Base-by-base conservation (phyloP, 2,329 filamentous ascomycete genomes). In the Didymella lethalis region DNA sequence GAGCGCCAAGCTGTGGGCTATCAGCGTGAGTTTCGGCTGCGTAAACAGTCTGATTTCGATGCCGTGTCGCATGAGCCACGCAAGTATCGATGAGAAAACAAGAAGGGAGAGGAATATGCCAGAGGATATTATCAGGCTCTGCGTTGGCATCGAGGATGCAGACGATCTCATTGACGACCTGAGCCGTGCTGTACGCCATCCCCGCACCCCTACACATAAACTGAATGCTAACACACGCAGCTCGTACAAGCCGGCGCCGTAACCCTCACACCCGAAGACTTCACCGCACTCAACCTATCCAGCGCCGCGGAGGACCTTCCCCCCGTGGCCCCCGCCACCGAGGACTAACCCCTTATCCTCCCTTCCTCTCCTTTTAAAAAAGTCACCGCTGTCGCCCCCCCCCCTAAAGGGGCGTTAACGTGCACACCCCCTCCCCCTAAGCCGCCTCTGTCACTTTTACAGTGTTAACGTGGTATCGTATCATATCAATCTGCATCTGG, bases 41-140 rank as follows among this genome's bases (percentile, higher is more conserved):
- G 95, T 99, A 66, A 99, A 99, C 82, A 96, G 92, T 75, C 82
- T 99, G 77, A 99, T 99, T 79, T 97, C 93, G 81, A 97, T 99
- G 94, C 94, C 95, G 8, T 99, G 95, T 81, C 93, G 94, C 72
- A 99, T 99, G 96, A 98, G 94, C 79, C 95, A 99, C 79, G 95
- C 95, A 38, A 97, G 92, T 75, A 99, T 99, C 73, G 95, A 98
- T 75, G 91, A 93, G 59, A 96, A 97, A 82, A 98, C 93, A 51
- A 85, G 95, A 67, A 61, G 58, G 84, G 73, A 75, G 65, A 67
- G 72, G 64, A 89, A 94, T 65, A 90, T 99, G 88, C 95, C 95
- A 11, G 95, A 99, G 79, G 95, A 99, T 76, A 90, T 99, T 61
- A 98, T 99, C 70, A 86, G 95, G 55, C 80, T 99, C 54, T 99